phyloP scores from a whole-genome alignment of 2,329 filamentous ascomycete species.

The Trichoderma citrinoviride region DNA sequence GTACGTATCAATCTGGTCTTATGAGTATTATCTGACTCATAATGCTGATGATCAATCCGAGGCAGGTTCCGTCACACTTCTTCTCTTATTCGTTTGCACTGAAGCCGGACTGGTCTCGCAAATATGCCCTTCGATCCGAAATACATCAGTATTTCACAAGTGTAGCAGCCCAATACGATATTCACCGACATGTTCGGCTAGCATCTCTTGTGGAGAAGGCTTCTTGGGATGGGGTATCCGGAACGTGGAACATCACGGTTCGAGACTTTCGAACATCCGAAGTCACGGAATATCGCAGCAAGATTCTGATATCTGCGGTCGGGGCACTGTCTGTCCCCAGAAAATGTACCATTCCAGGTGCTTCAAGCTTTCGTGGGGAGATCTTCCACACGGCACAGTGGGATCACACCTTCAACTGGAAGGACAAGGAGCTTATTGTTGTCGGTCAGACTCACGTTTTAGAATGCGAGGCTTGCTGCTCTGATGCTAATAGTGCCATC shows the following conservation, averaged over 20 bases:
- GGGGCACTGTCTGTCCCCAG: constrained; percentile 28
- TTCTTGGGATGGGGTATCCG: constrained; percentile 26
- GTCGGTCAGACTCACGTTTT: constrained; percentile 22
- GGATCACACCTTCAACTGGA: constrained; percentile 31
- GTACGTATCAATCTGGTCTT: constrained; percentile 13
- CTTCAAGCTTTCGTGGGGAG: constrained; percentile 24
- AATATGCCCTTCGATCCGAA: constrained; percentile 30
- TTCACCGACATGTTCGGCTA: constrained; percentile 26
- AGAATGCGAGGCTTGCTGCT: not conserved
- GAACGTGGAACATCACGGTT: constrained; percentile 26
- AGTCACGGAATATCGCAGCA: constrained; percentile 12
- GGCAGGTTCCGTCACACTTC: constrained; percentile 30
- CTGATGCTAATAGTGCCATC: not conserved
- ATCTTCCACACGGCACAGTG: constrained; percentile 31
- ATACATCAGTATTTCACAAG: constrained; percentile 29
- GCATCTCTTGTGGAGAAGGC: constrained; percentile 26
- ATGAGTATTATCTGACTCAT: no score
- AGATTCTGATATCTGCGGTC: constrained; percentile 30
- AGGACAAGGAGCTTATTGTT: constrained; percentile 27
- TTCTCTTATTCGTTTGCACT: constrained; percentile 32
- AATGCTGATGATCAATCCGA: not conserved
- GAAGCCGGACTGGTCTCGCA: constrained; percentile 31
- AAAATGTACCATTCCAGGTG: constrained; percentile 27
- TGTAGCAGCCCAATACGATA: constrained; percentile 25
- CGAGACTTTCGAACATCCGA: constrained; percentile 21